These are phyloP conservation scores for Pyricularia pennisetigena DNA, from an alignment of 2,329 filamentous ascomycete genomes.

Conservation along the genomic window DNA sequence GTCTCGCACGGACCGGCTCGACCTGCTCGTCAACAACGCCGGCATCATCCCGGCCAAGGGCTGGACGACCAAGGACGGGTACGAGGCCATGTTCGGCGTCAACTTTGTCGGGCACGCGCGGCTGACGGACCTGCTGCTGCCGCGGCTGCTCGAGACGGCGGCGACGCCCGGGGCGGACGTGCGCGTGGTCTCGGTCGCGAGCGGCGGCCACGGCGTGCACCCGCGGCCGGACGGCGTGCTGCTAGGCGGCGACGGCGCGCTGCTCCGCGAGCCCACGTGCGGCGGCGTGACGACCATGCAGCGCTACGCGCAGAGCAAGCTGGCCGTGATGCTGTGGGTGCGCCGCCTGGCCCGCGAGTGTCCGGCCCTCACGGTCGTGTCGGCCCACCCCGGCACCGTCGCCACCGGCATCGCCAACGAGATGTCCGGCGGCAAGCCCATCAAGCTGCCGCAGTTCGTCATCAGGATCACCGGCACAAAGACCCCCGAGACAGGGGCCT, in stretches of 20 bases:
- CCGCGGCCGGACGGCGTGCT: constrained; percentile 10
- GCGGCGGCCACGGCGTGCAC: constrained; percentile 6
- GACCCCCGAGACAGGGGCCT: background rate
- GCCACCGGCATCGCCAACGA: background rate
- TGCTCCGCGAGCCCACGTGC: constrained; percentile 10
- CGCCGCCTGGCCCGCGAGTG: constrained; percentile 14
- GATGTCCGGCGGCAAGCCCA: background rate
- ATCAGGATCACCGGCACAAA: background rate
- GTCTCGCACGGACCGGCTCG: constrained; percentile 21
- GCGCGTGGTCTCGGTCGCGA: constrained; percentile 16
- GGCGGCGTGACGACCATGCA: constrained; percentile 7
- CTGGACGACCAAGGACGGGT: constrained; percentile 28
- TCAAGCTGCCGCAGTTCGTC: background rate
- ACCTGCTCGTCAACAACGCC: constrained; percentile 36
- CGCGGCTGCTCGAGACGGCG: constrained; percentile 14
- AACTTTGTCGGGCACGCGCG: constrained; percentile 37
- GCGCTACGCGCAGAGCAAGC: constrained; percentile 35
- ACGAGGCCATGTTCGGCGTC: constrained; percentile 35
- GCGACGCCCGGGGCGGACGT: constrained; percentile 11
- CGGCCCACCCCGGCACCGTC: background rate
- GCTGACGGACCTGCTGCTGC: constrained; percentile 25
- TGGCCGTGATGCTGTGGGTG: constrained; percentile 31
- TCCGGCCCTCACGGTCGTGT: background rate
- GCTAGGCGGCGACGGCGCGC: constrained; percentile 13
- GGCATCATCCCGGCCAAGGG: constrained; percentile 29